Evolutionary conservation across 805 yeast species (phyloP).

Genomic region (Groenewaldozyma tartarivorans): DNA sequence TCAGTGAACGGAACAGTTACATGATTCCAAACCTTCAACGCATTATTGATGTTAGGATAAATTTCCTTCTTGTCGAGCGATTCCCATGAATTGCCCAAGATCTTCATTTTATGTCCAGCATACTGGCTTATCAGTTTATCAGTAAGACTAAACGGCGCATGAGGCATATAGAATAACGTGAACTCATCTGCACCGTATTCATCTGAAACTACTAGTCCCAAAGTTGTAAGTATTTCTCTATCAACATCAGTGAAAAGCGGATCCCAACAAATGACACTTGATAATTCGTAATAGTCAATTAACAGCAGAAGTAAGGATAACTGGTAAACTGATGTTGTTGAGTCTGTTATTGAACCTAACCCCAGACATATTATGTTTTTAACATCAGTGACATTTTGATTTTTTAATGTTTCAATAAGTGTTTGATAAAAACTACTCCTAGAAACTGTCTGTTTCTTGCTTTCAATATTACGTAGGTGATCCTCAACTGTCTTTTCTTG

Average conservation of each 20-base stretch:
- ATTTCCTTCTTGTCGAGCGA: too few species aligned
- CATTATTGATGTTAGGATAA: too few species aligned
- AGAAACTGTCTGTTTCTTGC: slow-evolving; percentile 5
- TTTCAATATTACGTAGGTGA: slow-evolving; percentile 7
- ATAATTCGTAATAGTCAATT: slow-evolving; percentile 20
- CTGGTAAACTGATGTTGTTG: slow-evolving; percentile 52
- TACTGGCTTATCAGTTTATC: slow-evolving; percentile 12
- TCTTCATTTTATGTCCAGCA: background rate
- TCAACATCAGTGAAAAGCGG: slow-evolving; percentile 52
- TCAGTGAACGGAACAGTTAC: too few species aligned
- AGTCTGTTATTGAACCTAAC: slow-evolving; percentile 54
- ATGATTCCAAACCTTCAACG: too few species aligned
- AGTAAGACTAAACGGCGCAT: slow-evolving; percentile 47
- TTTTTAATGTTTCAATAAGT: slow-evolving; percentile 1
- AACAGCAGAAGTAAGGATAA: slow-evolving; percentile 47
- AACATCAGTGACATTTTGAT: slow-evolving; percentile 2
- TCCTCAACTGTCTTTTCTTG: slow-evolving; percentile 16
- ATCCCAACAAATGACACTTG: slow-evolving; percentile 45
- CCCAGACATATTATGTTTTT: slow-evolving; percentile 54
- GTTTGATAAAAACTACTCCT: slow-evolving; percentile 9
- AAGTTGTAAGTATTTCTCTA: slow-evolving; percentile 22
- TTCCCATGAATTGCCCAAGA: background rate
- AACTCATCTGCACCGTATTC: slow-evolving; percentile 10
- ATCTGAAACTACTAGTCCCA: slow-evolving; percentile 23
- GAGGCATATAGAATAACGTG: slow-evolving; percentile 58